These are phyloP conservation scores for Colletotrichum phormii DNA, from an alignment of 2,329 filamentous ascomycete genomes.

Conservation along the genomic window DNA sequence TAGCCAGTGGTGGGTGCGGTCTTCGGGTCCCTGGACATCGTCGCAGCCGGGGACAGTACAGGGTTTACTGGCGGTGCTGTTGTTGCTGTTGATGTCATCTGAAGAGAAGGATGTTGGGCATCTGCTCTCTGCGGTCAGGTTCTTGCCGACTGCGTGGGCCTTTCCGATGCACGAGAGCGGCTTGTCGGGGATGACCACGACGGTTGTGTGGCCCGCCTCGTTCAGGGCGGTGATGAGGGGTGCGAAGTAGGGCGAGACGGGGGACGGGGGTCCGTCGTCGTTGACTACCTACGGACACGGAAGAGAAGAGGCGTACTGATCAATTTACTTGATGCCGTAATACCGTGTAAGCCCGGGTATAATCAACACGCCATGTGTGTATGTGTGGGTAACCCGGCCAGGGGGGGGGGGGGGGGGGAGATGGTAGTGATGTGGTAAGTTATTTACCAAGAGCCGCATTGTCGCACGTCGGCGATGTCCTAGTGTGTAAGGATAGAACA, in stretches of 20 bases:
- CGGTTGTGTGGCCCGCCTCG: conserved; percentile 73
- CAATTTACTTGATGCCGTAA: neutral
- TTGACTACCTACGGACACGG: conserved; percentile 52
- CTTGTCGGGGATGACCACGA: conserved; percentile 75
- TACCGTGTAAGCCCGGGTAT: neutral
- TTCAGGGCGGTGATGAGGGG: conserved; percentile 65
- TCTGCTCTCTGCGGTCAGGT: conserved; percentile 53
- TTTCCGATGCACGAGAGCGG: conserved; percentile 84
- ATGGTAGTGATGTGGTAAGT: neutral
- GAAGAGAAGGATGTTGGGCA: conserved; percentile 27
- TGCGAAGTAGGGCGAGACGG: conserved; percentile 69
- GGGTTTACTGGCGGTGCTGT: neutral
- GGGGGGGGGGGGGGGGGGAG: neutral
- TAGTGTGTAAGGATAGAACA: neutral
- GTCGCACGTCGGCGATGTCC: conserved; percentile 27
- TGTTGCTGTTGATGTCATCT: neutral
- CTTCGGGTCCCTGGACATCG: conserved; percentile 47
- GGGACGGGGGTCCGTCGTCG: conserved; percentile 70
- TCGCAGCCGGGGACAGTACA: conserved; percentile 50
- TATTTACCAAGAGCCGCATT: conserved; percentile 35
- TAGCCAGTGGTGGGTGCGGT: conserved; percentile 63
- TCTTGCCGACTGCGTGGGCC: conserved; percentile 77
- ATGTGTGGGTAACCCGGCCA: neutral
- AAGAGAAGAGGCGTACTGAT: conserved; percentile 12
- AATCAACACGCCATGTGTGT: neutral